phyloP scores from a whole-genome alignment of 2,329 filamentous ascomycete species.

The Ceratocystis eucalypticola region DNA sequence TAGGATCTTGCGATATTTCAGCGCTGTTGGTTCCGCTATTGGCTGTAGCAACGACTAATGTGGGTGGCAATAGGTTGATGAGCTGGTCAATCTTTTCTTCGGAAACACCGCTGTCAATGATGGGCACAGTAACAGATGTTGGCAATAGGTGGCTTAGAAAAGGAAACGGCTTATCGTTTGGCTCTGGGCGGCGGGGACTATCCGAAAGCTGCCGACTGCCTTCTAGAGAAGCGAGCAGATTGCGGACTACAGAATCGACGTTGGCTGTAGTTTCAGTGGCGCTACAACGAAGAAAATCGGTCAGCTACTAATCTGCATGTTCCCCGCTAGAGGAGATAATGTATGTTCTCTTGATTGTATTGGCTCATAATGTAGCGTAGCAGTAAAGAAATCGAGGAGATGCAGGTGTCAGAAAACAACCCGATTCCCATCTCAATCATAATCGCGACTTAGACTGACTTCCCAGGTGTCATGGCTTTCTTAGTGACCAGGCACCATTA shows the following conservation, averaged over 20 bases:
- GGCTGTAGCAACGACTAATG: conserved; percentile 63
- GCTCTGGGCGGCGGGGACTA: conserved; percentile 25
- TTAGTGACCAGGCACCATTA: not conserved
- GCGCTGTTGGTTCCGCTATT: conserved; percentile 34
- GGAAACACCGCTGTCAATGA: conserved; percentile 48
- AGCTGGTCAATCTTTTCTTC: conserved; percentile 59
- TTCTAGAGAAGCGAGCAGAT: conserved; percentile 74
- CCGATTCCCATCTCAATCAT: not conserved
- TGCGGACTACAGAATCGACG: conserved; percentile 66
- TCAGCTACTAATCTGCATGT: conserved; percentile 8
- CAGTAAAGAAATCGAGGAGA: conserved; percentile 7
- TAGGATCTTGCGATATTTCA: conserved; percentile 47
- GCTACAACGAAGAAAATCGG: conserved; percentile 31
- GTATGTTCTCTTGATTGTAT: conserved; percentile 13
- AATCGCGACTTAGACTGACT: not conserved
- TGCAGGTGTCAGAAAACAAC: not conserved
- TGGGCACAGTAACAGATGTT: conserved; percentile 61
- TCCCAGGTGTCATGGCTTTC: not conserved
- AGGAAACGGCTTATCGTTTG: conserved; percentile 53
- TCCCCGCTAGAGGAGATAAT: not conserved
- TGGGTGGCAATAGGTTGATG: conserved; percentile 63
- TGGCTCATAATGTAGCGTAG: conserved; percentile 12
- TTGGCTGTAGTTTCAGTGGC: conserved; percentile 48
- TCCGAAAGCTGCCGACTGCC: conserved; percentile 35
- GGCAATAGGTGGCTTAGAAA: conserved; percentile 76